phyloP scores from a whole-genome alignment of 257 asterid genomes.

The Salvia hispanica region DNA sequence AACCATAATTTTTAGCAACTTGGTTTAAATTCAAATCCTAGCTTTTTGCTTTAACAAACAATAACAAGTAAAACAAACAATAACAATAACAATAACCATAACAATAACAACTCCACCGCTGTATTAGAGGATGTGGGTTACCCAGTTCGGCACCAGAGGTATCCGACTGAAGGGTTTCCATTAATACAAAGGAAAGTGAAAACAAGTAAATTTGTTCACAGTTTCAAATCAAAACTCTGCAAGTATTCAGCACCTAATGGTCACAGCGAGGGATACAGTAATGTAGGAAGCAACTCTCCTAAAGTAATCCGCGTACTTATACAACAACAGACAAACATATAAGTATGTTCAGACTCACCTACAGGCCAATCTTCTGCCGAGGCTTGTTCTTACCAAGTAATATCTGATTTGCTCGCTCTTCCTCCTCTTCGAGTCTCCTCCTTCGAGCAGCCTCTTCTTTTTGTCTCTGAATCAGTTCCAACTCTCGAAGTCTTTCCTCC shows the following conservation, averaged over 20 bases:
- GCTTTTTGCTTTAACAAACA: too few species aligned
- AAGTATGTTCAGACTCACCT: neutral
- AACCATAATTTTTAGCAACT: too few species aligned
- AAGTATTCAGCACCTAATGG: neutral
- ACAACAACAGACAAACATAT: neutral
- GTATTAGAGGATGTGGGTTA: too few species aligned
- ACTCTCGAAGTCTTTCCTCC: slow-evolving; percentile 77
- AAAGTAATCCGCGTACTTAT: neutral
- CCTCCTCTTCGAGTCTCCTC: slow-evolving; percentile 71
- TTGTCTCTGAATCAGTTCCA: slow-evolving; percentile 86
- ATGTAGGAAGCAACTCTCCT: neutral
- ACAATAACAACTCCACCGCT: too few species aligned
- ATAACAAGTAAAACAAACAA: too few species aligned
- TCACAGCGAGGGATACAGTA: neutral
- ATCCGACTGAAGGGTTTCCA: too few species aligned
- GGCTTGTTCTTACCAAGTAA: slow-evolving; percentile 49
- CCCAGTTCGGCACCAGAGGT: too few species aligned
- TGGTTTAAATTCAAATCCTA: too few species aligned
- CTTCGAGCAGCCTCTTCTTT: slow-evolving; percentile 82
- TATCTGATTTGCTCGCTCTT: slow-evolving; percentile 54
- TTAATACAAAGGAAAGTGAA: too few species aligned
- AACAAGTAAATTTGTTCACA: too few species aligned
- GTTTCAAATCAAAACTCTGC: neutral
- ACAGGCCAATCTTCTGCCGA: slow-evolving; percentile 47
- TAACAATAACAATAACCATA: too few species aligned